Base-by-base conservation (phyloP, 805 yeast species). In the Saccharomycopsis fodiens region DNA sequence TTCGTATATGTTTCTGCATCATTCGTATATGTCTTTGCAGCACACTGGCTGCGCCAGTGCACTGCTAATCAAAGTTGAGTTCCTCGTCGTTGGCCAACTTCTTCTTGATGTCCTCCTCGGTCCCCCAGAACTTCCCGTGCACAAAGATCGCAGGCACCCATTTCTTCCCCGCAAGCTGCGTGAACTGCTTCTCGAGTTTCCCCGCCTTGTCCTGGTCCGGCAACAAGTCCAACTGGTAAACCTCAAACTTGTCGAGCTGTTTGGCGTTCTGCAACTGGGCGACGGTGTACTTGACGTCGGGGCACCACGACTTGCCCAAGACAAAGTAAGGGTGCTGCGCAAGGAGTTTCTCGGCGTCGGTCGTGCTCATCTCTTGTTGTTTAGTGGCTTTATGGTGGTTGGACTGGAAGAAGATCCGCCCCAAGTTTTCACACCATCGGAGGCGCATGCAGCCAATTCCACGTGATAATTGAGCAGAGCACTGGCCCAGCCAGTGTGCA, bases 261-360 rank as follows among this genome's bases (percentile, higher is more conserved):
- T 70, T 68, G 55, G 69, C 74, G 44, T 74, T 70, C 41, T 71
- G 67, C 71, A 78, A 80, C 19, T 81, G 61, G 22, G 64, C 62
- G 48, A 73, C 69, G 3, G 83, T 75, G 58, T 80, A 83, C 41
- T 73, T 77, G 55, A 89, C 82, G 55, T 83, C 89, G 2, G 86
- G 85, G 60, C 93, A 83, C 88, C 88, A 82, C 16, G 81, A 70
- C 54, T 82, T 83, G 35, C 84, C 75, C 10, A 82, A 58, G 72
- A 79, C 73, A 48, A 83, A 67, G 53, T 61, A 76, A 41, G 66
- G 66, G 61, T 79, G 63, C 3, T 64, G 54, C 7, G 57, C 43
- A 45, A 82, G 68, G 45, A 78, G 61, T 22, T 70, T 62, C 43
- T 68, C 61, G 2, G 82, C 86, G 59, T 13, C 59, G 53, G 20